These are phyloP conservation scores for Aspergillus candidus DNA, from an alignment of 2,329 filamentous ascomycete genomes.

Conservation along the genomic window DNA sequence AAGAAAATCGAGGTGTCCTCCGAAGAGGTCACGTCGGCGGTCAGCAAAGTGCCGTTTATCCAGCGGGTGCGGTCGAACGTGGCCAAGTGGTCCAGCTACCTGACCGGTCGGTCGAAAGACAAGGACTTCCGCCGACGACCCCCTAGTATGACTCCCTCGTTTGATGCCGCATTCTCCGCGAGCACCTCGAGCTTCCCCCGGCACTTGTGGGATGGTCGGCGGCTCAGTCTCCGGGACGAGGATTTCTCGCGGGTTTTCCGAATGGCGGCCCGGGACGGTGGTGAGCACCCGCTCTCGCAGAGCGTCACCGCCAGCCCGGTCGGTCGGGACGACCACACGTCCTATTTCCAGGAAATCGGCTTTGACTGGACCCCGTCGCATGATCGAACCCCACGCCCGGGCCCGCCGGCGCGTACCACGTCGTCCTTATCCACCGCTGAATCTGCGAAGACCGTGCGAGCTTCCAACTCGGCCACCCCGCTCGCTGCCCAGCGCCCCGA, in stretches of 20 bases:
- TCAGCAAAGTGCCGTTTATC: conserved; percentile 80
- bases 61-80: conserved; percentile 77
- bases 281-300: conserved; percentile 68
- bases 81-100: conserved; percentile 58
- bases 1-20: conserved; percentile 89
- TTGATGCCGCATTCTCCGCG: conserved; percentile 50
- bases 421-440: conserved; percentile 43
- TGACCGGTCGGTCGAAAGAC: conserved; percentile 37
- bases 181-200: conserved; percentile 52
- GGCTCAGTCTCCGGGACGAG: conserved; percentile 55
- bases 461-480: conserved; percentile 23
- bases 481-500: conserved; percentile 23
- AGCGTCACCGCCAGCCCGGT: conserved; percentile 67
- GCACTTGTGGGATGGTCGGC: conserved; percentile 44
- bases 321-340: conserved; percentile 24
- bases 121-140: conserved; percentile 45
- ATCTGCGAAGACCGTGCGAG: conserved; percentile 41
- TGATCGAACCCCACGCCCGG: conserved; percentile 30
- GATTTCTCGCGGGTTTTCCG: conserved; percentile 47
- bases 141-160: conserved; percentile 49
- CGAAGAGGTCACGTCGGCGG: conserved; percentile 80
- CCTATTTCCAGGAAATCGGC: conserved; percentile 31
- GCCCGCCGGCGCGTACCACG: conserved; percentile 33
- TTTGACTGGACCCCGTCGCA: conserved; percentile 17
- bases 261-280: conserved; percentile 38